These are phyloP conservation scores for Ilyonectria sp. DNA, from an alignment of 2,329 filamentous ascomycete species.

Conservation along the genomic window DNA sequence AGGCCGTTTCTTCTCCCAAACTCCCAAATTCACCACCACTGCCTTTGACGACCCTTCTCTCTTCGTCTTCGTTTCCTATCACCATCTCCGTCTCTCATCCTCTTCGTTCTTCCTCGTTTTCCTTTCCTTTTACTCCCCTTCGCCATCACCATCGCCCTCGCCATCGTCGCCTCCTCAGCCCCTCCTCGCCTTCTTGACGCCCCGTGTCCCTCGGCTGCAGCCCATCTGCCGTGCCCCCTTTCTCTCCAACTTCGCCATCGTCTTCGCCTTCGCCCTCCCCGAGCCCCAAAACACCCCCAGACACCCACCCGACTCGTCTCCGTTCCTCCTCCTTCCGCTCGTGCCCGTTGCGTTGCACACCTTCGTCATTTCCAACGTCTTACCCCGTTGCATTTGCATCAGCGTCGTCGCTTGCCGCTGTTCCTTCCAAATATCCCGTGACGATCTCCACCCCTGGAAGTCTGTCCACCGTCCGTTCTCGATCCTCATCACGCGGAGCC, in stretches of 20 bases:
- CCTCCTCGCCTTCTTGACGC: constrained; percentile 42
- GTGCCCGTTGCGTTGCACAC: constrained; percentile 50
- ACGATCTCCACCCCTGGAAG: constrained; percentile 45
- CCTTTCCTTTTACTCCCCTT: constrained; percentile 39
- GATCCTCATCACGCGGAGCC: constrained; percentile 41
- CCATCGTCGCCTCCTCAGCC: constrained; percentile 45
- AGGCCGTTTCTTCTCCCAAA: constrained; percentile 47
- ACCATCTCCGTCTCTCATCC: constrained; percentile 46
- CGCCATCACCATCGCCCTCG: constrained; percentile 51
- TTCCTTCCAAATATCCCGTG: constrained; percentile 46
- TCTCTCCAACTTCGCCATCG: constrained; percentile 45
- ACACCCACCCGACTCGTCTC: constrained; percentile 38
- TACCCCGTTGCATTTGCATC: constrained; percentile 47
- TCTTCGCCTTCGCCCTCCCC: constrained; percentile 35
- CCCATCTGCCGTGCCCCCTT: constrained; percentile 52
- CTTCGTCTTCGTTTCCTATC: constrained; percentile 44
- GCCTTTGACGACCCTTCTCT: constrained; percentile 35
- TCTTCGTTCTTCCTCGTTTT: constrained; percentile 49
- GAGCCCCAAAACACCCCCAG: constrained; percentile 41
- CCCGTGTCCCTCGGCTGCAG: constrained; percentile 39
- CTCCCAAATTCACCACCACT: constrained; percentile 47
- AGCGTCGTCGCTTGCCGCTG: constrained; percentile 44
- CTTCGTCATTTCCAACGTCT: constrained; percentile 47
- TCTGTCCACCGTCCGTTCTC: constrained; percentile 43
- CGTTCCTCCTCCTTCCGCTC: constrained; percentile 41